These are phyloP conservation scores for Lactarius sanguifluus DNA, from an alignment of 768 basidiomycete genomes.

Conservation along the genomic window DNA sequence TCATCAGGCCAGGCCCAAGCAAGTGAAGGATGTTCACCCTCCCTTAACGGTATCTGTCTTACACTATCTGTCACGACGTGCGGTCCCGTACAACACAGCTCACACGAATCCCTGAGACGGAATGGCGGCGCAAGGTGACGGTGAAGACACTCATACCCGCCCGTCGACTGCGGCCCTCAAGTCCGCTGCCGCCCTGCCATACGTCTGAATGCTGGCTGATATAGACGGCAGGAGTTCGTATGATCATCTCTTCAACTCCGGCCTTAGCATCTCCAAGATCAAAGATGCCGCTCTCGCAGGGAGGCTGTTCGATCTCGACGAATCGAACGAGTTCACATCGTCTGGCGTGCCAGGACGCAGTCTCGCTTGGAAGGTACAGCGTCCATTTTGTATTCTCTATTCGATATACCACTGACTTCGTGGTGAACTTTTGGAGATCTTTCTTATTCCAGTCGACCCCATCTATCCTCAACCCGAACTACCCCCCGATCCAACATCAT, in stretches of 20 bases:
- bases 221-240: constrained; percentile 41
- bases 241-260: constrained; percentile 50
- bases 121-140: constrained; percentile 21
- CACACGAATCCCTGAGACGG: not conserved
- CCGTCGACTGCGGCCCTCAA: constrained; percentile 15
- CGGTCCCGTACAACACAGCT: not conserved
- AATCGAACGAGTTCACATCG: constrained; percentile 41
- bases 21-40: not conserved
- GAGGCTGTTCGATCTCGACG: constrained; percentile 48
- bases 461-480: constrained; percentile 50
- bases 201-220: constrained; percentile 15
- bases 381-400: not conserved
- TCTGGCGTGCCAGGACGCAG: constrained; percentile 70
- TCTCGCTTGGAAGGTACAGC: constrained; percentile 77
- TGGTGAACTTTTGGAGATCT: constrained; percentile 49
- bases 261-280: constrained; percentile 57
- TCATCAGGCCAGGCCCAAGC: not conserved
- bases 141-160: constrained; percentile 9
- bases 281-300: constrained; percentile 66
- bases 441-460: constrained; percentile 66
- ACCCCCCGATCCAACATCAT: constrained; percentile 32
- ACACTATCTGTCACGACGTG: constrained; percentile 28
- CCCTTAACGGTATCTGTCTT: not conserved
- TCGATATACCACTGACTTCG: constrained; percentile 18
- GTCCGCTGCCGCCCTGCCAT: constrained; percentile 13